Conservation (phyloP, 257 asterid species). For the Datura wrightii region DNA sequence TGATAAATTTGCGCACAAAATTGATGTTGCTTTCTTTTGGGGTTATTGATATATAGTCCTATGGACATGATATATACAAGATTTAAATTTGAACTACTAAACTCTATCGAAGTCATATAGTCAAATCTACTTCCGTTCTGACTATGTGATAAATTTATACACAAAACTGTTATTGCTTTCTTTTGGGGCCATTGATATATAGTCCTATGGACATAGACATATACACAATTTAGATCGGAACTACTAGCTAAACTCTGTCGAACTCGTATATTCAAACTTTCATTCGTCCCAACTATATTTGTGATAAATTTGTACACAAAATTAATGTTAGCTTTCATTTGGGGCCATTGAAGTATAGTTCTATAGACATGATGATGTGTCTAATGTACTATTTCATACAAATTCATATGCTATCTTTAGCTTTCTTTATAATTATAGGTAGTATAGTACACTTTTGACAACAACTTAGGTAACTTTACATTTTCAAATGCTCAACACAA, state of each 20-base stretch:
- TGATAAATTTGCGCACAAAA: too few relatives aligned
- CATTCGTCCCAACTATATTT: too few relatives aligned
- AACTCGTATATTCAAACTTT: background rate
- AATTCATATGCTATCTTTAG: background rate
- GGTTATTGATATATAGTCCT: too few relatives aligned
- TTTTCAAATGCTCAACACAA: constrained; percentile 12
- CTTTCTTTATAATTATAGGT: background rate
- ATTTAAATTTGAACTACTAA: background rate
- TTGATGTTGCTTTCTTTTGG: too few relatives aligned
- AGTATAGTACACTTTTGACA: background rate
- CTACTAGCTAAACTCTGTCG: too few relatives aligned
- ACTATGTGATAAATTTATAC: background rate
- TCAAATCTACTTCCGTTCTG: too few relatives aligned
- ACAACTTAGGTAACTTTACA: background rate
- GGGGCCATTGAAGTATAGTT: too few relatives aligned
- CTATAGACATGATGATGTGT: background rate
- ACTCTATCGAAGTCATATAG: background rate
- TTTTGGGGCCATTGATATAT: constrained; percentile 11
- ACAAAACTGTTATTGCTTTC: background rate
- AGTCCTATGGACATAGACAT: background rate
- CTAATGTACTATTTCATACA: background rate
- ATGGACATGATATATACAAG: background rate
- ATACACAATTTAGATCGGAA: too few relatives aligned
- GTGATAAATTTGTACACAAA: too few relatives aligned
- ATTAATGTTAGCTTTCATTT: too few relatives aligned